A percentile compares a stretch with the other conserved stretches of the same genome.
phyloP scores from a whole-genome alignment of 768 basidiomycete species.

The Suillus decipiens region DNA sequence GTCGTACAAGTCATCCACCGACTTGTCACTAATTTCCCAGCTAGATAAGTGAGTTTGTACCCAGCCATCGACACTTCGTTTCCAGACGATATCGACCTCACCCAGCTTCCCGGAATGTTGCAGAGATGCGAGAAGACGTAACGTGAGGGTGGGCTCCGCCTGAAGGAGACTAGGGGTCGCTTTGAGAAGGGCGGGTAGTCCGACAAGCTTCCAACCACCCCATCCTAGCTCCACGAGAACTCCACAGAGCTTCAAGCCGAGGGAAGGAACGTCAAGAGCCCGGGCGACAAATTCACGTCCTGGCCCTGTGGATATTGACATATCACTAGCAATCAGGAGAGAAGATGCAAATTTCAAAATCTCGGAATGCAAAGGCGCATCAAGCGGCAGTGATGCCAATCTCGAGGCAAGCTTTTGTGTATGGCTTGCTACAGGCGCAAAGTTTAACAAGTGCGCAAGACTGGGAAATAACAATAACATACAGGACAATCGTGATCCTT shows the following conservation, averaged over 20 bases:
- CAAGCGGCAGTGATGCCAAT: constrained; percentile 30
- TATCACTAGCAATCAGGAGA: constrained; percentile 44
- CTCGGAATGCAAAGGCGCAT: constrained; percentile 28
- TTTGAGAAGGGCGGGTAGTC: constrained; percentile 58
- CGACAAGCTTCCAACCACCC: constrained; percentile 78
- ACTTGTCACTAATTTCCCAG: constrained; percentile 42
- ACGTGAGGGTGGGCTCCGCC: constrained; percentile 39
- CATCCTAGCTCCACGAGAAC: constrained; percentile 65
- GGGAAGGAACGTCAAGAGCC: constrained; percentile 31
- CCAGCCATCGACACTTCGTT: constrained; percentile 53
- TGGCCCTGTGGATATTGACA: constrained; percentile 33
- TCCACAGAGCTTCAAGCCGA: constrained; percentile 59
- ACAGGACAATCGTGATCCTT: constrained; percentile 71
- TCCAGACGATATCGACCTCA: constrained; percentile 61
- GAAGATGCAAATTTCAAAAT: constrained; percentile 37
- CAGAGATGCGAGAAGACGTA: constrained; percentile 55
- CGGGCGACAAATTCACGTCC: constrained; percentile 50
- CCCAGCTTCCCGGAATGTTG: constrained; percentile 48
- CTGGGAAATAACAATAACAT: constrained; percentile 24
- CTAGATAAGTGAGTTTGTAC: constrained; percentile 41
- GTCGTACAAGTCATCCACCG: constrained; percentile 54
- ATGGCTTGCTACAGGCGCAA: constrained; percentile 34
- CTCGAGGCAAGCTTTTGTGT: constrained; percentile 36
- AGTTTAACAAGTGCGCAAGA: constrained; percentile 8
- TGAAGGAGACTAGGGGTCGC: constrained; percentile 49